Evolutionary conservation across 1,284 basidiomycete species (phyloP), one percentile per base, ranked within the genome.

Genomic region (Cryptococcus sp.): DNA sequence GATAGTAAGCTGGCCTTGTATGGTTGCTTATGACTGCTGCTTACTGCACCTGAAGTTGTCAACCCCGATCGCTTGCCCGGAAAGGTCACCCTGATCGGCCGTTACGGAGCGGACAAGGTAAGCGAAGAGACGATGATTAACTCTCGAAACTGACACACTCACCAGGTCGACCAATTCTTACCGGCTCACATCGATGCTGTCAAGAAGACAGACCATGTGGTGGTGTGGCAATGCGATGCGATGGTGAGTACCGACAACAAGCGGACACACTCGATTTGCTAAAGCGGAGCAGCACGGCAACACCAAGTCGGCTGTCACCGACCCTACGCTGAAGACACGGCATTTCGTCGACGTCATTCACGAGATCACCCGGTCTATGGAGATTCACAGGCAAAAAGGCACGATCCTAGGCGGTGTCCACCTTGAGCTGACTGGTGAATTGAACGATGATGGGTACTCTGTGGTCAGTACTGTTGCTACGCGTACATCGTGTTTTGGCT

Each of bases 361-460:
- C 54, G 95, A 99, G 77, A 84, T 99, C 43, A 88, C 88, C 0
- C 81, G 88, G 1, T 90, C 88, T 58, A 83, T 97, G 63, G 83
- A 85, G 22, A 92, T 97, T 61, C 94, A 97, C 75, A 78, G 84
- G 6, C 80, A 83, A 45, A 84, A 84, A 64, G 81, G 81, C 17
- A 93, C 91, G 5, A 84, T 87, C 40, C 82, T 98, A 1, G 89
- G 88, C n/a, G 95, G 95, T n/a, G 89, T 97, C 20, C 93, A 92
- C 73, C 85, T 99, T 45, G 95, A 99, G 79, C 88, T 99, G 72
- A 99, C 95, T 0, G 95, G 94, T 17, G 95, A 99, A 76, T 82
- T 96, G 54, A 92, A 91, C 64, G 89, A 91, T 10, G 88, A 94
- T 56, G 94, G 94, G 1, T 93, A 89, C 78, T 92, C 90, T 63